Percentiles rank a stretch among this genome's conserved stretches.
Evolutionary conservation across 1,139 yeast genomes (phyloP).

Genomic region (Hansenula lynferdii): DNA sequence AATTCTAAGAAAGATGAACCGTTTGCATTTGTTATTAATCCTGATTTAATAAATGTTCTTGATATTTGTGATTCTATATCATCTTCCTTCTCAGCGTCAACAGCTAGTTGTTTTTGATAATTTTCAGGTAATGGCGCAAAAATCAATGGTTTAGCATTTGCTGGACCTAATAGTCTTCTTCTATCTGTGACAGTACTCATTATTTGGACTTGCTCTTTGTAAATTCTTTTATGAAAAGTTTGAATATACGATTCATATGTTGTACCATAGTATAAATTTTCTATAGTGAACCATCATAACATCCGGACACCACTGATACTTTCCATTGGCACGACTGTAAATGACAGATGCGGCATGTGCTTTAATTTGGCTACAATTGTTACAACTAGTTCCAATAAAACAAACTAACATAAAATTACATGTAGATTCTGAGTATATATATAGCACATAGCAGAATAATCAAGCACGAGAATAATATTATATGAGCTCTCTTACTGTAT

Average conservation of each 20-base stretch:
- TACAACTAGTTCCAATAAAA: too few relatives aligned
- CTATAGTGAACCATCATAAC: neutral
- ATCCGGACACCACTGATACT: conserved; percentile 1
- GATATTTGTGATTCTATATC: conserved; percentile 17
- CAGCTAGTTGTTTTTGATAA: conserved; percentile 1
- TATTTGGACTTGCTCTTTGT: neutral
- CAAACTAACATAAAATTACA: too few relatives aligned
- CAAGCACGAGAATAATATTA: too few relatives aligned
- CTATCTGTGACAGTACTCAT: conserved; percentile 45
- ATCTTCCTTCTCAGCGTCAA: conserved; percentile 5
- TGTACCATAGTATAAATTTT: neutral
- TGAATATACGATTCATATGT: too few relatives aligned
- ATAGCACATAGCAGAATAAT: too few relatives aligned
- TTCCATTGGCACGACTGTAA: too few relatives aligned
- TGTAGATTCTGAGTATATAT: too few relatives aligned
- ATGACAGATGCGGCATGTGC: too few relatives aligned
- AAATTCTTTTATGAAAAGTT: too few relatives aligned
- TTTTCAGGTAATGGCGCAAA: conserved; percentile 27
- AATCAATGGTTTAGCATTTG: conserved; percentile 47
- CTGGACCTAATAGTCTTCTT: conserved; percentile 68
- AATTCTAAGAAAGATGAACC: conserved; percentile 80
- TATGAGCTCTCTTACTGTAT: too few relatives aligned
- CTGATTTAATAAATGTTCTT: conserved; percentile 47
- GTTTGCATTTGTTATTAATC: conserved; percentile 65
- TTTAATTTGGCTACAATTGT: too few relatives aligned